Base-by-base conservation (phyloP, 176 grass and related monocot genomes). In the Bonia amplexicaulis region DNA sequence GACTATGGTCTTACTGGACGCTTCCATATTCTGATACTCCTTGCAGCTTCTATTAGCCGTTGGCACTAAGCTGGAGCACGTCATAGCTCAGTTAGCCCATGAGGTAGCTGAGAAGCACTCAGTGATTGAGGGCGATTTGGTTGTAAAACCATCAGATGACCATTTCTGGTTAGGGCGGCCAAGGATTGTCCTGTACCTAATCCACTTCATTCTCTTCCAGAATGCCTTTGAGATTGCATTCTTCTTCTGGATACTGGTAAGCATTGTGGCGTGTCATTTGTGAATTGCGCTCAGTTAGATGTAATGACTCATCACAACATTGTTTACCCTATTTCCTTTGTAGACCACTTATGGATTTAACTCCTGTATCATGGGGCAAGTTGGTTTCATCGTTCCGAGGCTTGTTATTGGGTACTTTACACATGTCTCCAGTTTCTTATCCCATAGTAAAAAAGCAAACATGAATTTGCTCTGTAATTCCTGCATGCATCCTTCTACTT, bases 231-330 rank as follows among this genome's bases (percentile, higher is more conserved):
- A 99, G 87, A 86, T 96, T 52, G 93, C 93, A 8, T 92, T 94
- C 76, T 96, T 99, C 81, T 99, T 99, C 78, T 99, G 93, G 96
- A 96, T 99, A 81, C 86, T 99, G 45, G 96, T 96, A 78, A 88
- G 88, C 42, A 69, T 25, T 57, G 11, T 26, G 31, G 13, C 0
- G 2, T 22, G 2, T 51, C 57, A 58, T 22, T 67, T 51, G 1
- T 9, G 57, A 68, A 74, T 46, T 83, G 9, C 13, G 41, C 11
- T 27, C 2, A 1, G 15, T 84, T 9, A 42, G 17, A 66, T 62
- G 20, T 11, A 42, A 42, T 37, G 25, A 23, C 31, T 90, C 6
- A 70, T 6, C n/a, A 31, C 8, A 60, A 40, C 8, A 52, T n/a
- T 7, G 2, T 60, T 41, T 27, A 15, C 81, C 52, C 59, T 57